Base-by-base conservation (phyloP, 164 flowering plant genomes). In the Malania oleifera region DNA sequence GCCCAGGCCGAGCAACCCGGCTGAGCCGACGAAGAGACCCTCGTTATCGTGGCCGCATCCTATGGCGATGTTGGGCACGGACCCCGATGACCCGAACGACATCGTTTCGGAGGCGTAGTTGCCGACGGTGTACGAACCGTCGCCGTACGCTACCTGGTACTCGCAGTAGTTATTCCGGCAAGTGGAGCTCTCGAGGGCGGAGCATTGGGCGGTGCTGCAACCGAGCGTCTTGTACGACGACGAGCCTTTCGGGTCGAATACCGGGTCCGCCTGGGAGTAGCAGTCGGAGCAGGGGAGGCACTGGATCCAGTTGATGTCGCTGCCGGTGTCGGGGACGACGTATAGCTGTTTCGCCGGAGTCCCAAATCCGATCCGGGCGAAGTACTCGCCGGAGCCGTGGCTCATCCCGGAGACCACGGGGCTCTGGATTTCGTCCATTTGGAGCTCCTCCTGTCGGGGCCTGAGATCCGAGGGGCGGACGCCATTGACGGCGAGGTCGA, bases 11-110 rank as follows among this genome's bases (percentile, higher is more conserved):
- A 82, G 47, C 53, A 82, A 56, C 5, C 87, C 87, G 0, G 87
- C 87, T 0, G 84, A 60, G 2, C 75, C 87, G 45, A 66, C 76
- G 52, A 82, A 82, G 18, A 82, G 31, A 2, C 87, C 87, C 22
- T 77, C 78, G 57, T 82, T 82, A 37, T 78, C 80, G 37, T 78
- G 81, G 15, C 87, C 87, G 37, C 87, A 82, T 0, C 87, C 87
- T 17, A 82, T 6, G 0, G 81, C 82, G 6, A 80, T 68, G 5
- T 58, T 51, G 5, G 62, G 47, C 1, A 75, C 61, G 0, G 55
- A 18, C 12, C 71, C 81, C 1, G 77, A 68, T 46, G 43, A 52
- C 0, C 80, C 75, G 28, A 82, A 75, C 54, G 85, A 64, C 65
- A 80, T 47, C 61, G 81, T 76, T 26, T 82, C 87, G 4, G 81